A percentile compares a stretch with the other conserved stretches of the same genome.
These are phyloP conservation scores for Penicillium flavigenum DNA, from an alignment of 495 filamentous ascomycete genomes.

Conservation along the genomic window DNA sequence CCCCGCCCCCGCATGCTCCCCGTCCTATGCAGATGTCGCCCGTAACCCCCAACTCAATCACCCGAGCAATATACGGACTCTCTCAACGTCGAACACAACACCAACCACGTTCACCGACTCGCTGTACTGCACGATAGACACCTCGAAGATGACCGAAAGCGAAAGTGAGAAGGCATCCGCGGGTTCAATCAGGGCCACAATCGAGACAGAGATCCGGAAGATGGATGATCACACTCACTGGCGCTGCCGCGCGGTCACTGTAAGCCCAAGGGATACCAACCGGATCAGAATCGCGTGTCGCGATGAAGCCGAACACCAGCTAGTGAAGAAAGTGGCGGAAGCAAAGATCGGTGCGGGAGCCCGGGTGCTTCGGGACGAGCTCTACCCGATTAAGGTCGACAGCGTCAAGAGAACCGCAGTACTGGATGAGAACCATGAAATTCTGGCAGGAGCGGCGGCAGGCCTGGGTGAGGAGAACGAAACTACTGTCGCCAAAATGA, in stretches of 20 bases:
- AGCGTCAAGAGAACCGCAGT: constrained; percentile 31
- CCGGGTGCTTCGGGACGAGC: constrained; percentile 34
- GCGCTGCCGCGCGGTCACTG: constrained; percentile 32
- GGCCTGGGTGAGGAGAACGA: constrained; percentile 27
- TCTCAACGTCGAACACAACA: constrained; percentile 20
- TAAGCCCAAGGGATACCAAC: constrained; percentile 23
- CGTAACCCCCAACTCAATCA: constrained; percentile 14
- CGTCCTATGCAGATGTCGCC: too few relatives aligned
- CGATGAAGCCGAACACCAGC: constrained; percentile 23
- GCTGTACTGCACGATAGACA: constrained; percentile 27
- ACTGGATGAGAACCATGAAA: constrained; percentile 23
- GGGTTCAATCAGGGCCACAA: constrained; percentile 25
- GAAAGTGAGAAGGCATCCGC: constrained; percentile 24
- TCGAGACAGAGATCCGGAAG: constrained; percentile 18
- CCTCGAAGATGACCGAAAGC: constrained; percentile 24
- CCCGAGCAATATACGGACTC: constrained; percentile 21
- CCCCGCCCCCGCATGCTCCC: too few relatives aligned
- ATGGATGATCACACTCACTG: constrained; percentile 25
- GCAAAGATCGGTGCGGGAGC: constrained; percentile 21
- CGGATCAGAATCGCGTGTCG: constrained; percentile 16
- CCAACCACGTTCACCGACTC: constrained; percentile 25
- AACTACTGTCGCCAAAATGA: constrained; percentile 24
- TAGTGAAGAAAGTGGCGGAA: constrained; percentile 31
- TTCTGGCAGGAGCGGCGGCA: constrained; percentile 14
- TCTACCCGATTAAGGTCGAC: constrained; percentile 36